Percentiles rank a stretch among this genome's conserved stretches.
Evolutionary conservation across 169 alveolate genomes (phyloP).

Genomic region (Plasmodium fragile): DNA sequence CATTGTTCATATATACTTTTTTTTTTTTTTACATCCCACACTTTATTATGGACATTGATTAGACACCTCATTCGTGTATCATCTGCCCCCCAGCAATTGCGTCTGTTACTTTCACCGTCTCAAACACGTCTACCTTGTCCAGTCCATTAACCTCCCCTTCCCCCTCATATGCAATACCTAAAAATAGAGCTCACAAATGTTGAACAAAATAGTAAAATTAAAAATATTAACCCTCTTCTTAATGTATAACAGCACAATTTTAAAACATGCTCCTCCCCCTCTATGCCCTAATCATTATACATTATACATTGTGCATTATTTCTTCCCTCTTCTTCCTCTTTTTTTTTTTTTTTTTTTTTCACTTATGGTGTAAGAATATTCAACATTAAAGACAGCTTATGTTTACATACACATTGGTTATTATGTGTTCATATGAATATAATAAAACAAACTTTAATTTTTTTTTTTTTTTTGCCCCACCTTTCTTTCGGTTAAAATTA

Average conservation of each 20-base stretch:
- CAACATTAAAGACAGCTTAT: slow-evolving; percentile 1
- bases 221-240: slow-evolving; percentile 9
- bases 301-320: background rate
- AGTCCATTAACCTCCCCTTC: background rate
- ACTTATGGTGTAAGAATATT: slow-evolving; percentile 1
- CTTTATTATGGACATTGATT: background rate
- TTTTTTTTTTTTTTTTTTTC: background rate
- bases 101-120: background rate
- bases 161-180: background rate
- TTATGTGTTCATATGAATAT: background rate
- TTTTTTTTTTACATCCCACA: background rate
- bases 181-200: background rate
- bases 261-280: background rate
- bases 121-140: background rate
- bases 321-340: background rate
- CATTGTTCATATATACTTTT: background rate
- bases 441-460: background rate
- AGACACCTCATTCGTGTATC: background rate
- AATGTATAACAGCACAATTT: slow-evolving; percentile 14
- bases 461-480: background rate
- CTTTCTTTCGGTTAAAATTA: background rate
- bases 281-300: background rate
- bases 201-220: slow-evolving; percentile 24
- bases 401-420: slow-evolving; percentile 8
- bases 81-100: background rate